A percentile compares a stretch with the other conserved stretches of the same genome.
These are phyloP conservation scores for Termitomyces sp. DNA, from an alignment of 768 basidiomycete genomes.

Conservation along the genomic window DNA sequence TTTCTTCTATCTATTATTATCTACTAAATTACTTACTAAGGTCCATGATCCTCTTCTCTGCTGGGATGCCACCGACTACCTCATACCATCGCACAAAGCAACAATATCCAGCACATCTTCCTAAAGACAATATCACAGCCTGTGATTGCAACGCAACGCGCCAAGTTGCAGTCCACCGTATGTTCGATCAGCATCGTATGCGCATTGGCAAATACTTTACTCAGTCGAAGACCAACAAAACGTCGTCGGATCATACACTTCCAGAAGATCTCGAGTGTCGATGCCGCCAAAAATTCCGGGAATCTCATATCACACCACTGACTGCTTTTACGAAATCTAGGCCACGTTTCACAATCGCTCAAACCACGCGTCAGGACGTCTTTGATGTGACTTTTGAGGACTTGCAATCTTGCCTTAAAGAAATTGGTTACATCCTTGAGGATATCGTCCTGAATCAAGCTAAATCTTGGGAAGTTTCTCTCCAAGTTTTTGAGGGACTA, in stretches of 20 bases:
- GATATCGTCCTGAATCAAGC: neutral
- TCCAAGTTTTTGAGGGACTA: too few relatives aligned
- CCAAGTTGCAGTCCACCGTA: neutral
- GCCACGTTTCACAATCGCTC: neutral
- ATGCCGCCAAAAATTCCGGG: neutral
- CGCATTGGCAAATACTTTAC: neutral
- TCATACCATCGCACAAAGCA: neutral
- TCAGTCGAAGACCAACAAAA: neutral
- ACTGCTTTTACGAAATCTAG: neutral
- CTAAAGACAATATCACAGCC: neutral
- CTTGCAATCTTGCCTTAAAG: neutral
- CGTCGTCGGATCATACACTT: too few relatives aligned
- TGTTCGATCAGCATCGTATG: neutral
- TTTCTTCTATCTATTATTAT: too few relatives aligned
- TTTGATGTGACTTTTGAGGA: neutral
- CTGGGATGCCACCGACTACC: neutral
- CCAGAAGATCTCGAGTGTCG: neutral
- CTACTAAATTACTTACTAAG: neutral
- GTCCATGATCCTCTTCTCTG: neutral
- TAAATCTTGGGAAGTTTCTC: neutral
- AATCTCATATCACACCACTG: neutral
- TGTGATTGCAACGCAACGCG: neutral
- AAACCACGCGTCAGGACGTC: neutral
- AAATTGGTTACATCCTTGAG: too few relatives aligned
- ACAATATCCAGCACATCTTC: neutral